Evolutionary conservation across 345 rosid genomes (phyloP).

Genomic region (Kandelia obovata): DNA sequence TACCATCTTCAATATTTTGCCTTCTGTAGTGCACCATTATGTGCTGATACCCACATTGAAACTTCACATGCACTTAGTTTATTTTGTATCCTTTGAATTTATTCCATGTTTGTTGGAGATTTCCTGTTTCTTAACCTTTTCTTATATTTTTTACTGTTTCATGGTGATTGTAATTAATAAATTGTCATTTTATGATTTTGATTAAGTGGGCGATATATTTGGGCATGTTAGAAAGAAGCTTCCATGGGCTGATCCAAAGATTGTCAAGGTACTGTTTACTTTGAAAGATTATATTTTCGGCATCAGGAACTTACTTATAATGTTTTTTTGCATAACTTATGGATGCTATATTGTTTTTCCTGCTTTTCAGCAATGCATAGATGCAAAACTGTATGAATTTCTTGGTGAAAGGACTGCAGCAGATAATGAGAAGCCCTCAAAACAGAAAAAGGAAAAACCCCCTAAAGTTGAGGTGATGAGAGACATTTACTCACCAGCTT

Average conservation of each 20-base stretch:
- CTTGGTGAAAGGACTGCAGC: constrained; percentile 93
- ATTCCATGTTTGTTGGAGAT: neutral
- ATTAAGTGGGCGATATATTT: constrained; percentile 65
- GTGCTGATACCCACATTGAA: too few relatives aligned
- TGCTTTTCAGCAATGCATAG: constrained; percentile 63
- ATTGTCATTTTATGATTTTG: constrained; percentile 12
- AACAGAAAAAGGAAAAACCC: constrained; percentile 91
- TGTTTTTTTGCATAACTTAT: neutral
- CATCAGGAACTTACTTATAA: neutral
- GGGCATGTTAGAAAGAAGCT: constrained; percentile 67
- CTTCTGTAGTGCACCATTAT: too few relatives aligned
- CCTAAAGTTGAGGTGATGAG: constrained; percentile 65
- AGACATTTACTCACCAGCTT: neutral
- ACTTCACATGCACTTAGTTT: too few relatives aligned
- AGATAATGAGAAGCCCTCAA: constrained; percentile 83
- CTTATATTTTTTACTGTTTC: neutral
- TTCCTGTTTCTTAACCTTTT: neutral
- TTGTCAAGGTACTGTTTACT: constrained; percentile 56
- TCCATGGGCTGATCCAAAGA: constrained; percentile 96
- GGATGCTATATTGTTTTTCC: constrained; percentile 11
- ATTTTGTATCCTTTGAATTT: too few relatives aligned
- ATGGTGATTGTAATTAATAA: constrained; percentile 3
- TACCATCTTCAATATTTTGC: too few relatives aligned
- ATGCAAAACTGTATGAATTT: constrained; percentile 62
- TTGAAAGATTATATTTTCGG: neutral